Evolutionary conservation across 2,329 filamentous ascomycete species (phyloP).

Genomic region (Westerdykella sp.): DNA sequence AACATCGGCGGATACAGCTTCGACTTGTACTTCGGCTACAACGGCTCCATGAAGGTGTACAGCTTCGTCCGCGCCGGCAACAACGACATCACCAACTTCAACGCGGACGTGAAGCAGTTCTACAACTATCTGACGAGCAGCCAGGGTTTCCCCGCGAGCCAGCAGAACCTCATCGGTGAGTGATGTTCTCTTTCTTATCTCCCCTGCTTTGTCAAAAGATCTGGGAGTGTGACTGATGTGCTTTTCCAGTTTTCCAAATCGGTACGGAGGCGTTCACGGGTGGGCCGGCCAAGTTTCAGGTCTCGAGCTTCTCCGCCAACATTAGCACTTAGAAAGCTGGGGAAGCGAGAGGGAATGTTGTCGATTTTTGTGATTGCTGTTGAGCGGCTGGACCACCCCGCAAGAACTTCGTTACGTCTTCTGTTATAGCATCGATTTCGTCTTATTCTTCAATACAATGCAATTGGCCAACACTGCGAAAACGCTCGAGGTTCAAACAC

Average conservation of each 20-base stretch:
- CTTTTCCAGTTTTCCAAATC: conserved; percentile 13
- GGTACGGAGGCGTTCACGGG: conserved; percentile 22
- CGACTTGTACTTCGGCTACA: conserved; percentile 54
- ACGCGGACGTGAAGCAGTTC: conserved; percentile 52
- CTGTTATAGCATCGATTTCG: too few species aligned
- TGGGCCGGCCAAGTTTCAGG: conserved; percentile 16
- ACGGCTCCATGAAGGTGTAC: conserved; percentile 55
- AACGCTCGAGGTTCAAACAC: too few species aligned
- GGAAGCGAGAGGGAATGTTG: too few species aligned
- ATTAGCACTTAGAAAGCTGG: too few species aligned
- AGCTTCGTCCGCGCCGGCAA: conserved; percentile 48
- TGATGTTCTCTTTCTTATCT: neutral
- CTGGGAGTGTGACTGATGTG: neutral
- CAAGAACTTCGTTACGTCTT: too few species aligned
- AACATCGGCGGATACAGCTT: conserved; percentile 49
- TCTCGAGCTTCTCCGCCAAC: conserved; percentile 2
- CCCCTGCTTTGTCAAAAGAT: neutral
- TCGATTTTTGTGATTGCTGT: too few species aligned
- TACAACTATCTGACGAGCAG: conserved; percentile 49
- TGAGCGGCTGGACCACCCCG: too few species aligned
- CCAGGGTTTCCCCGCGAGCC: conserved; percentile 37
- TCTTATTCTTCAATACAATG: too few species aligned
- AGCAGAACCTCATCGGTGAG: conserved; percentile 21
- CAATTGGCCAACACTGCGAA: too few species aligned
- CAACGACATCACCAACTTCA: conserved; percentile 43